phyloP scores from a whole-genome alignment of 495 filamentous ascomycete species.

The Penicillium simplicissimum region DNA sequence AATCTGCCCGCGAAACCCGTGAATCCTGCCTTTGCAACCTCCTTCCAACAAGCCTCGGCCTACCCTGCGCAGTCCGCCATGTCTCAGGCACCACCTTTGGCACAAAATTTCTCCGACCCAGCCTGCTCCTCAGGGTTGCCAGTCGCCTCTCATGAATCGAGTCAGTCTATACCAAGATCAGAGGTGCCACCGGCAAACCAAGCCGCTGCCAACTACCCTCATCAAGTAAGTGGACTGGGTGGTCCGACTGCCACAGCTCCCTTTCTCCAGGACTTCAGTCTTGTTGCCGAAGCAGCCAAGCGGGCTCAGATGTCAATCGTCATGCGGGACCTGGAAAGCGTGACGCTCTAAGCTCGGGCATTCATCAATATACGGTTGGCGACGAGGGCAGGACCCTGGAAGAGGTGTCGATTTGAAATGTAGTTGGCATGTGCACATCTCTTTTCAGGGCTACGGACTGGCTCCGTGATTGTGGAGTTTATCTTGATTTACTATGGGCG shows the following conservation, averaged over 20 bases:
- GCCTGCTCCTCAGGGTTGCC: constrained; percentile 10
- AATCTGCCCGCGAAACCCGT: constrained; percentile 12
- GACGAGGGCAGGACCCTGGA: constrained; percentile 17
- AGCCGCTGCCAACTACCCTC: constrained; percentile 28
- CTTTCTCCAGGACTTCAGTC: constrained; percentile 75
- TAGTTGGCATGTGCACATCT: constrained; percentile 1
- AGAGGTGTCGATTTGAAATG: not conserved
- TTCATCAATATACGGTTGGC: not conserved
- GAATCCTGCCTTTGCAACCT: constrained; percentile 17
- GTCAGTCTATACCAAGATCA: constrained; percentile 12
- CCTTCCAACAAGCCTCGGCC: constrained; percentile 17
- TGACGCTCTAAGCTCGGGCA: constrained; percentile 35
- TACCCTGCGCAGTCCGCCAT: constrained; percentile 18
- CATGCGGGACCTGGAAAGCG: constrained; percentile 74
- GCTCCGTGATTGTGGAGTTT: constrained; percentile 15
- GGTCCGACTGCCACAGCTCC: constrained; percentile 55
- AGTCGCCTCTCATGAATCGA: constrained; percentile 13
- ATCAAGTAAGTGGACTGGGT: constrained; percentile 41
- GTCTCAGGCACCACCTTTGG: constrained; percentile 21
- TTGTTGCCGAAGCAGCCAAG: constrained; percentile 94
- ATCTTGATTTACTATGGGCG: constrained; percentile 9
- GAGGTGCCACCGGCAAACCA: constrained; percentile 20
- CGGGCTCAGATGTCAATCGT: constrained; percentile 85
- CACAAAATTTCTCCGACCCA: constrained; percentile 22
- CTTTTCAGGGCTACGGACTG: constrained; percentile 13